Evolutionary conservation across 1,284 basidiomycete genomes (phyloP).

Genomic region (Apiotrichum akiyoshidainum): DNA sequence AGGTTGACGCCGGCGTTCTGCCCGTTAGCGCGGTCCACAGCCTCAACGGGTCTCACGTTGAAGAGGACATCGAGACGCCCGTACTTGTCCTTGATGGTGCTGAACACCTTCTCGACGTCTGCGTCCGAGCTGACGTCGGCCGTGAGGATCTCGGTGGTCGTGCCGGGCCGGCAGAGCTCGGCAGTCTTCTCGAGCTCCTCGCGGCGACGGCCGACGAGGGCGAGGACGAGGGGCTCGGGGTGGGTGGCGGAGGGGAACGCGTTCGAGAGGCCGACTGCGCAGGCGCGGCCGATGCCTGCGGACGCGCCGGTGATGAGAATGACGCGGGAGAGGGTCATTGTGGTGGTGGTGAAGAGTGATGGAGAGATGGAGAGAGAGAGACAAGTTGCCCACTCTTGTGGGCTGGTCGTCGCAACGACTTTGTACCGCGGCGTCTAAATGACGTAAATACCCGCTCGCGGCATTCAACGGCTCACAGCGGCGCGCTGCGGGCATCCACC

Average conservation of each 20-base stretch:
- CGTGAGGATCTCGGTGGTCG: slow-evolving; percentile 52
- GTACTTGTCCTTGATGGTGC: slow-evolving; percentile 57
- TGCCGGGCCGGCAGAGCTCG: slow-evolving; percentile 30
- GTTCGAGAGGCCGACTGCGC: slow-evolving; percentile 57
- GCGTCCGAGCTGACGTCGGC: slow-evolving; percentile 58
- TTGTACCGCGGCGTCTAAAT: no score
- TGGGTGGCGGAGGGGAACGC: slow-evolving; percentile 39
- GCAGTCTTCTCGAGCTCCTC: slow-evolving; percentile 62
- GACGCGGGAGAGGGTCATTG: slow-evolving; percentile 25
- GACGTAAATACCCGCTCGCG: no score
- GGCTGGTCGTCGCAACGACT: no score
- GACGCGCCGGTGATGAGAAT: slow-evolving; percentile 50
- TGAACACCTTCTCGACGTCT: slow-evolving; percentile 57
- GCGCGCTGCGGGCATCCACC: no score
- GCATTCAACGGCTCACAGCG: no score
- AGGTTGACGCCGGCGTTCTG: slow-evolving; percentile 59
- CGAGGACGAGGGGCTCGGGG: slow-evolving; percentile 59
- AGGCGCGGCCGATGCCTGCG: slow-evolving; percentile 56
- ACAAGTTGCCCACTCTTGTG: no score
- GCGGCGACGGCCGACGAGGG: slow-evolving; percentile 59
- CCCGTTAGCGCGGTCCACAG: background rate
- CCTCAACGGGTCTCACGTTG: slow-evolving; percentile 58
- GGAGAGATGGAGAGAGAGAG: background rate
- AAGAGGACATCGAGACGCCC: slow-evolving; percentile 71
- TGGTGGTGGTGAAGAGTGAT: background rate